phyloP scores from a whole-genome alignment of 1,284 basidiomycete genomes.

The Uromyces viciae-fabae region DNA sequence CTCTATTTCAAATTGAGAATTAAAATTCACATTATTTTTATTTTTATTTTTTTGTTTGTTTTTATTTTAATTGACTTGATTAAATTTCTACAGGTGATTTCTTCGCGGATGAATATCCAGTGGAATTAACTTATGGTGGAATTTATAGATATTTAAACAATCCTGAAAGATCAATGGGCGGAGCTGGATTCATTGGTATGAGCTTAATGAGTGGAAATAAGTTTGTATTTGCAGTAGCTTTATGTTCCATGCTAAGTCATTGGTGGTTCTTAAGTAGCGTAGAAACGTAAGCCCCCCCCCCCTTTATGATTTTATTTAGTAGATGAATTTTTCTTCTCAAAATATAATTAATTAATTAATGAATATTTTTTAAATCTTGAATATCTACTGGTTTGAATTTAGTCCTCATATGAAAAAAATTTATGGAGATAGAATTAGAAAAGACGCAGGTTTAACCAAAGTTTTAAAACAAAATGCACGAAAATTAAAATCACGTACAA shows the following conservation, averaged over 20 bases:
- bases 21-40: background rate
- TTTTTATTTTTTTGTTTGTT: background rate
- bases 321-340: background rate
- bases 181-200: constrained; percentile 89
- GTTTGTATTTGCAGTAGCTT: constrained; percentile 75
- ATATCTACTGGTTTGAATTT: background rate
- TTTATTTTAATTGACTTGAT: background rate
- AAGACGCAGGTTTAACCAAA: constrained; percentile 93
- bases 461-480: constrained; percentile 66
- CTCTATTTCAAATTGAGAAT: too few relatives aligned
- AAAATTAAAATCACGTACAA: constrained; percentile 64
- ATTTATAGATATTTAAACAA: constrained; percentile 83
- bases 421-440: constrained; percentile 84
- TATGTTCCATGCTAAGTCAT: constrained; percentile 68
- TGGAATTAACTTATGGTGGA: constrained; percentile 87
- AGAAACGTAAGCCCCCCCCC: constrained; percentile 46
- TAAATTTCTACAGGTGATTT: constrained; percentile 64
- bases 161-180: constrained; percentile 82
- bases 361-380: background rate
- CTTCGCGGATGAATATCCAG: constrained; percentile 84
- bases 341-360: constrained; percentile 3
- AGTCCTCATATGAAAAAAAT: constrained; percentile 96
- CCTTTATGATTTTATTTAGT: constrained; percentile 59
- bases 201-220: constrained; percentile 84
- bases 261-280: constrained; percentile 56